phyloP scores from a whole-genome alignment of 768 basidiomycete species.

The Kwoniella sp. region DNA sequence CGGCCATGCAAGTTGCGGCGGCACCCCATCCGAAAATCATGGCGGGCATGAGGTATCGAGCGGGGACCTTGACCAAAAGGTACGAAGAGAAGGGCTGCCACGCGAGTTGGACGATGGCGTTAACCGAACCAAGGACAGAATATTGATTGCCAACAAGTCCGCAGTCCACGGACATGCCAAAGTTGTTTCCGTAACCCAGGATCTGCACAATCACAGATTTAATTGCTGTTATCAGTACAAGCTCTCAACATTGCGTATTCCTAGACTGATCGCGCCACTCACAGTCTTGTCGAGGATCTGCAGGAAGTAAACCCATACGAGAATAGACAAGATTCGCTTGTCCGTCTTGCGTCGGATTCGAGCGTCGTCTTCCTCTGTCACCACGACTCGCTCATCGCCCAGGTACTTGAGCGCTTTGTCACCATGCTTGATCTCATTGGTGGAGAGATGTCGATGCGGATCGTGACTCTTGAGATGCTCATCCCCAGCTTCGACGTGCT shows the following conservation, averaged over 20 bases:
- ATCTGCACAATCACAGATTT: constrained; percentile 5
- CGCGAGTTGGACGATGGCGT: constrained; percentile 50
- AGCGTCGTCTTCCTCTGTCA: constrained; percentile 48
- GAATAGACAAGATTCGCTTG: constrained; percentile 44
- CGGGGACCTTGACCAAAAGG: constrained; percentile 48
- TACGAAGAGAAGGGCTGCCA: constrained; percentile 55
- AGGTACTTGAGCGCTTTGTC: constrained; percentile 35
- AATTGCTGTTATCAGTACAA: neutral
- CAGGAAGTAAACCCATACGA: constrained; percentile 52
- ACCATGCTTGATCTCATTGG: constrained; percentile 36
- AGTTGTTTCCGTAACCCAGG: constrained; percentile 50
- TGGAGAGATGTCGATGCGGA: constrained; percentile 17
- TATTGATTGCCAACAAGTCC: constrained; percentile 42
- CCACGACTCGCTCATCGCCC: constrained; percentile 42
- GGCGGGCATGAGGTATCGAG: constrained; percentile 46
- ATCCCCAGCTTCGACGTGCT: constrained; percentile 23
- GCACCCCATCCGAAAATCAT: constrained; percentile 52
- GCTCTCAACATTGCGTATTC: neutral
- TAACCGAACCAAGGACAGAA: constrained; percentile 36
- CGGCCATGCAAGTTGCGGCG: constrained; percentile 40
- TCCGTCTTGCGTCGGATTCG: constrained; percentile 49
- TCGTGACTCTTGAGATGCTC: constrained; percentile 10
- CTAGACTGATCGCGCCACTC: constrained; percentile 13
- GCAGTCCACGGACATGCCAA: constrained; percentile 44
- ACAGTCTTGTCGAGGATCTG: constrained; percentile 51